Conservation (phyloP, 148 eudicot genomes). For the Polygonum aviculare region DNA sequence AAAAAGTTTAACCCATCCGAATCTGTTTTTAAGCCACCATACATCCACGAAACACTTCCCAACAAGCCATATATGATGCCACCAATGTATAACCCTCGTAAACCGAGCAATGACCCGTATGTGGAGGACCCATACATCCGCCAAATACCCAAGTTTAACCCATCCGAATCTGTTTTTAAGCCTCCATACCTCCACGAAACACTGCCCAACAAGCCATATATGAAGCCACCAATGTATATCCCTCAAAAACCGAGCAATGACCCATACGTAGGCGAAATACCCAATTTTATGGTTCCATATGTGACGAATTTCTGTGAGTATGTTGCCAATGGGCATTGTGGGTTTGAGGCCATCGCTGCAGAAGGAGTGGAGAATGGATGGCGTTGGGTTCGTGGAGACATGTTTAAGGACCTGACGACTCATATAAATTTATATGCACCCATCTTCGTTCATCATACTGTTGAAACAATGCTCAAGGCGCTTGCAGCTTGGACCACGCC, state of each 20-base stretch:
- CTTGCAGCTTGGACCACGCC: background rate
- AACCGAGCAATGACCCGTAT: background rate
- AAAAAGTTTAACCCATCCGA: too few species aligned
- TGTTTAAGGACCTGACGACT: background rate
- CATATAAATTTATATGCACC: background rate
- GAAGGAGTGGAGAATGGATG: background rate
- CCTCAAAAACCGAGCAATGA: background rate
- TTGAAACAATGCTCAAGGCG: background rate
- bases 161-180: background rate
- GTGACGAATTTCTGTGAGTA: background rate
- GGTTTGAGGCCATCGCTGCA: background rate
- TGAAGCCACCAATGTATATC: too few species aligned
- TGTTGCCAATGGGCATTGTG: background rate
- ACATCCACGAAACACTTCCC: too few species aligned
- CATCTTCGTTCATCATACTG: background rate
- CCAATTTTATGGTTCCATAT: background rate
- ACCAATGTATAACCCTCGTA: too few species aligned
- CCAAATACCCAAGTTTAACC: background rate
- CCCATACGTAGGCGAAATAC: background rate
- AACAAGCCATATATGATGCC: too few species aligned
- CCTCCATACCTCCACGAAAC: background rate
- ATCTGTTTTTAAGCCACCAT: too few species aligned
- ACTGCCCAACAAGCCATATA: background rate
- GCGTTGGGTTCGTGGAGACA: background rate
- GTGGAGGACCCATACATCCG: background rate